Conservation (phyloP, 495 filamentous ascomycete genomes). For the Articulospora tetracladia region DNA sequence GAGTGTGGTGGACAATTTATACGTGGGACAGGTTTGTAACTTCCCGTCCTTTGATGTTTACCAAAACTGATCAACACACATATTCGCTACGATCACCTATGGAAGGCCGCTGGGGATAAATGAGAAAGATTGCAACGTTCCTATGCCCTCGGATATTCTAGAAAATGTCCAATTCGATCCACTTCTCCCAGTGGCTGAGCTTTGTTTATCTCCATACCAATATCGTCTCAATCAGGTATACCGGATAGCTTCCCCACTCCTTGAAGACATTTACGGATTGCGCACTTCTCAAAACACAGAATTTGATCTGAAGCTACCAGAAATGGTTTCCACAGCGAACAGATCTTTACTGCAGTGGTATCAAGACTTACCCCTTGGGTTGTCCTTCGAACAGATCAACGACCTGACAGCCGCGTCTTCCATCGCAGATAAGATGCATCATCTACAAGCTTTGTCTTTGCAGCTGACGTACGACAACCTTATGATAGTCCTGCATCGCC, state of each 20-base stretch:
- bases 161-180: slow-evolving; percentile 26
- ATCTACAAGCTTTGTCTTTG: slow-evolving; percentile 29
- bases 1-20: slow-evolving; percentile 37
- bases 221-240: slow-evolving; percentile 32
- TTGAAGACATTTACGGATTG: slow-evolving; percentile 31
- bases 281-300: slow-evolving; percentile 23
- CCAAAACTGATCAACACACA: background rate
- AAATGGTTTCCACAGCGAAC: slow-evolving; percentile 23
- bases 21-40: slow-evolving; percentile 28
- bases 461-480: slow-evolving; percentile 35
- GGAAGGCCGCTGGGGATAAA: slow-evolving; percentile 33
- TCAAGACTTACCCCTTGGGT: slow-evolving; percentile 20
- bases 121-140: slow-evolving; percentile 33
- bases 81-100: slow-evolving; percentile 35
- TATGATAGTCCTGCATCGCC: slow-evolving; percentile 32
- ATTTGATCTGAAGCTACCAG: slow-evolving; percentile 17
- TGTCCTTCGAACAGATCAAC: slow-evolving; percentile 22
- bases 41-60: background rate
- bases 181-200: background rate
- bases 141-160: slow-evolving; percentile 28
- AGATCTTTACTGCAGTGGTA: slow-evolving; percentile 28
- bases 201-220: slow-evolving; percentile 34
- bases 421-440: slow-evolving; percentile 23
- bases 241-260: slow-evolving; percentile 28
- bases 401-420: slow-evolving; percentile 21